Percentiles rank a stretch among this genome's conserved stretches.
phyloP scores from a whole-genome alignment of 495 filamentous ascomycete species.

The Astrothelium subdiscretum region DNA sequence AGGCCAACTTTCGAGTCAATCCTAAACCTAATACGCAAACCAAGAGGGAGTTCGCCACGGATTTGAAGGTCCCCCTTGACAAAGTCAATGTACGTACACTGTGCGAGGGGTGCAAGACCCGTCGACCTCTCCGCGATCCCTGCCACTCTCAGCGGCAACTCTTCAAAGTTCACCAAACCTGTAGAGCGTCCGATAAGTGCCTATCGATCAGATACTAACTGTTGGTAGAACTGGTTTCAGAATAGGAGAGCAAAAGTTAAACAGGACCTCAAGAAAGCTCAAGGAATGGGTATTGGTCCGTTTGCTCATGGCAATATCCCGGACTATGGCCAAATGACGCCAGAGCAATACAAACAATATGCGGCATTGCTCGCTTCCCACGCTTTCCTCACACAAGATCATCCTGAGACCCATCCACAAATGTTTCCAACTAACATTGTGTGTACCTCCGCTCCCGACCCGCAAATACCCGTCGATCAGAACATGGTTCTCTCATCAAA shows the following conservation, averaged over 20 bases:
- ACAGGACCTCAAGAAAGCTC: conserved; percentile 30
- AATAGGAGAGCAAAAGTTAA: conserved; percentile 34
- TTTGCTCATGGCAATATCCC: background rate
- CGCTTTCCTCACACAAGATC: background rate
- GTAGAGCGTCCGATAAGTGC: background rate
- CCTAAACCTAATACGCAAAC: conserved; percentile 28
- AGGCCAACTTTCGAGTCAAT: conserved; percentile 26
- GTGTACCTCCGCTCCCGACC: background rate
- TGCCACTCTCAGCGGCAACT: too few species aligned
- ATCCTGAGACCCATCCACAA: background rate
- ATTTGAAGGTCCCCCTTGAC: conserved; percentile 28
- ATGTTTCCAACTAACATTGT: background rate
- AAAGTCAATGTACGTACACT: conserved; percentile 34
- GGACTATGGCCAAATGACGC: background rate
- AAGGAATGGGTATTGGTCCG: conserved; percentile 3
- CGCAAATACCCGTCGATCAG: background rate
- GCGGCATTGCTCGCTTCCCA: background rate
- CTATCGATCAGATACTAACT: conserved; percentile 8
- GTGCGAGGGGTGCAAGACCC: too few species aligned
- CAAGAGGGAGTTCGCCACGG: conserved; percentile 31
- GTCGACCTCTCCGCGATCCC: too few species aligned
- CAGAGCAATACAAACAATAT: background rate
- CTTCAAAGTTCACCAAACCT: background rate
- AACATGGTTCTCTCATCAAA: background rate
- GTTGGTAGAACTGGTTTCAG: conserved; percentile 33